Base-by-base conservation (phyloP, 2,329 filamentous ascomycete genomes). In the Talaromyces sp. region DNA sequence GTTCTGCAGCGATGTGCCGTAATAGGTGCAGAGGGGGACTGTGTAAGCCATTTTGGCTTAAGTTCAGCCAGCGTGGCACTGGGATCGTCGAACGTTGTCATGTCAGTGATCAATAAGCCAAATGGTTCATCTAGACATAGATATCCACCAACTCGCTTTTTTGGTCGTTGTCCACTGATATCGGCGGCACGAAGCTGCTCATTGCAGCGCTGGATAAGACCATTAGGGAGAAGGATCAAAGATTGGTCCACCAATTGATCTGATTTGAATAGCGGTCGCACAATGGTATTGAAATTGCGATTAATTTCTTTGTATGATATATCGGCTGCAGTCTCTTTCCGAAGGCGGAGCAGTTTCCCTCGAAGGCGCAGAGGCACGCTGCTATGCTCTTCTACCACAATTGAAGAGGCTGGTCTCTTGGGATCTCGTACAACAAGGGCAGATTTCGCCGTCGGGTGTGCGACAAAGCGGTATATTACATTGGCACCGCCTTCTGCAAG, bases 21-120 rank as follows among this genome's bases (percentile, higher is more conserved):
- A 0, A 67, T 22, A 1, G 89, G 90, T 0, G 89, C 89, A 33
- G 83, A 85, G 3, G 86, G 88, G 2, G 89, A 92, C 68, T 91
- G 89, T 8, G 80, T 75, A 22, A 94, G 81, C 90, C 90, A 94
- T 72, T 94, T 94, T 13, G 90, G 89, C 69, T 94, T 94, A 73
- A 93, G 88, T 68, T 93, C 88, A 51, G 89, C 75, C 29, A 88
- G 67, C 40, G 43, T 70, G 43, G 66, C 64, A 3, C 65, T 66
- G 0, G 69, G 64, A 14, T 69, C 68, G 8, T 63, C 61, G 24
- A 63, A 63, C 6, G 77, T 75, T 2, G 80, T 82, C 88, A 93
- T 92, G 65, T 92, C 88, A 55, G 87, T 86, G 44, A 93, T 81
- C 3, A 93, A 73, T 63, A 91, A 82, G 5, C 85, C 89, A 65